These are phyloP conservation scores for Graphilbum sp. DNA, from an alignment of 2,329 filamentous ascomycete genomes.

Conservation along the genomic window DNA sequence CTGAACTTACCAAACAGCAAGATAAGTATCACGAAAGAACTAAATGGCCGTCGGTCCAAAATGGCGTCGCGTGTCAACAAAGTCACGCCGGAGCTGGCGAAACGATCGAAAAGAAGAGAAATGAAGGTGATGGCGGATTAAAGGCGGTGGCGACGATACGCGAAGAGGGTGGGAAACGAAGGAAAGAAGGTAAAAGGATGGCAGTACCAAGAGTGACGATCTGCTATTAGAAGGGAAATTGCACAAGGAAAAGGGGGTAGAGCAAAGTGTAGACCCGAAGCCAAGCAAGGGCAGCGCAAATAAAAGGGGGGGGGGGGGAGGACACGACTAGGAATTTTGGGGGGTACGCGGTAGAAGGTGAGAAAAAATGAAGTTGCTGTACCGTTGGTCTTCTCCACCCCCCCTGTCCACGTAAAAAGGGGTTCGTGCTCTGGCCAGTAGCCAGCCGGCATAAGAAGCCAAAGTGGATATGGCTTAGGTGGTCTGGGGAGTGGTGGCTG, in stretches of 20 bases:
- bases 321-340: neutral
- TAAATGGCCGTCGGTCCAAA: no score
- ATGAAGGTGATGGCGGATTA: slow-evolving; percentile 1
- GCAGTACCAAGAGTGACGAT: slow-evolving; percentile 5
- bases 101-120: slow-evolving; percentile 4
- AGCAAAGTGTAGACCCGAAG: slow-evolving; percentile 4
- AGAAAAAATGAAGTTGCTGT: neutral
- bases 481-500: no score
- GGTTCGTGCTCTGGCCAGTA: slow-evolving; percentile 7
- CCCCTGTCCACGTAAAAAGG: slow-evolving; percentile 8
- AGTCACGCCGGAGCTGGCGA: neutral
- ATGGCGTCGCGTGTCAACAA: slow-evolving; percentile 5
- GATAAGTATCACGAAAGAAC: slow-evolving; percentile 1
- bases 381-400: neutral
- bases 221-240: slow-evolving; percentile 12
- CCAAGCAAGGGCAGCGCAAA: slow-evolving; percentile 1
- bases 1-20: neutral
- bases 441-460: neutral
- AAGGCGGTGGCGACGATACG: slow-evolving; percentile 3
- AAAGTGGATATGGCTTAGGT: no score
- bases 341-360: neutral
- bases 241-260: slow-evolving; percentile 8
- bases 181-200: slow-evolving; percentile 3
- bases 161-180: slow-evolving; percentile 1
- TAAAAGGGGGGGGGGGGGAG: neutral